Conservation (phyloP, 1,139 yeast species). For the Yamadazyma oceani region DNA sequence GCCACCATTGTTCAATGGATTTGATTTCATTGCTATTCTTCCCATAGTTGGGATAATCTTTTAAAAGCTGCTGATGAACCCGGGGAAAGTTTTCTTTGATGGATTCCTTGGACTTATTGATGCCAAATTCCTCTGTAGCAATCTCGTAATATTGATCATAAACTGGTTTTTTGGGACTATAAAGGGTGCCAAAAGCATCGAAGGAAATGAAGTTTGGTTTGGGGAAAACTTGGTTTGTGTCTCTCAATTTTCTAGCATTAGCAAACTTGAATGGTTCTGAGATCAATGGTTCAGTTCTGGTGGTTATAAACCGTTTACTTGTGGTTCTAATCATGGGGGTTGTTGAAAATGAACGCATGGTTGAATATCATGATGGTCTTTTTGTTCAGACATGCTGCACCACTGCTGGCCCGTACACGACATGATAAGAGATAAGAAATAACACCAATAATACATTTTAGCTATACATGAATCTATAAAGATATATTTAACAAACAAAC, state of each 20-base stretch:
- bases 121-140: constrained; percentile 42
- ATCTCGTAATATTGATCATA: constrained; percentile 51
- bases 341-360: background rate
- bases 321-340: background rate
- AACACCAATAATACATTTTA: background rate
- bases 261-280: constrained; percentile 31
- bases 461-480: background rate
- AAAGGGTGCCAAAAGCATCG: constrained; percentile 68
- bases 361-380: too few species aligned
- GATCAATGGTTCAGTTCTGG: constrained; percentile 6
- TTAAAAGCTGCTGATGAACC: constrained; percentile 24
- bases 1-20: constrained; percentile 59
- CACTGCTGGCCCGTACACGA: too few species aligned
- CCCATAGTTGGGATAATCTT: constrained; percentile 61
- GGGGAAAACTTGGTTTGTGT: constrained; percentile 30
- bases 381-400: too few species aligned
- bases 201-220: constrained; percentile 56
- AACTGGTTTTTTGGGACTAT: constrained; percentile 56
- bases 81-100: constrained; percentile 31
- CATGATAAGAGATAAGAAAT: background rate
- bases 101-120: constrained; percentile 29
- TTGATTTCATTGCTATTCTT: constrained; percentile 28
- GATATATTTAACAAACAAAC: background rate
- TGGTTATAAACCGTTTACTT: background rate
- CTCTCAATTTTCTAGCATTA: constrained; percentile 28